phyloP scores from a whole-genome alignment of 257 asterid species.

The Gentiana straminea region DNA sequence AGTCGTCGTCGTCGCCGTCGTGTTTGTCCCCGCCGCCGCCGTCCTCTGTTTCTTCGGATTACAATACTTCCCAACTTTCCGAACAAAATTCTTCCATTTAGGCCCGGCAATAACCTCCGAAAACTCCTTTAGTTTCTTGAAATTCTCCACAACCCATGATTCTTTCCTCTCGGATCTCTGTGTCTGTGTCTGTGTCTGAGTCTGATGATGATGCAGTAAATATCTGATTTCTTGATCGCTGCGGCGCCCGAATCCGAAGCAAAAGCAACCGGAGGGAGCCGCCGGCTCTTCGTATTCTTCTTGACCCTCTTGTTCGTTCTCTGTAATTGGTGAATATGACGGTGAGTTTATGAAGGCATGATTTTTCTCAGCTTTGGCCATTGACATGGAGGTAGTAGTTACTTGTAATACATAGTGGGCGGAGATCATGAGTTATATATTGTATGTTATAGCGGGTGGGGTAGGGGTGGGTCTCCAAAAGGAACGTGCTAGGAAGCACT shows the following conservation, averaged over 20 bases:
- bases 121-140: slow-evolving; percentile 20
- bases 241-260: slow-evolving; percentile 12
- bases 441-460: too few species aligned
- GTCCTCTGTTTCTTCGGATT: slow-evolving; percentile 14
- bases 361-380: slow-evolving; percentile 8
- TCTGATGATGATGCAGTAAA: background rate
- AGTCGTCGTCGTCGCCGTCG: background rate
- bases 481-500: too few species aligned
- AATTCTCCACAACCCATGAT: slow-evolving; percentile 16
- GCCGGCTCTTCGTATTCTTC: background rate
- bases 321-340: slow-evolving; percentile 14
- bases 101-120: slow-evolving; percentile 34
- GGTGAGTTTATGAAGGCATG: slow-evolving; percentile 5
- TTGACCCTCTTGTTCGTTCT: slow-evolving; percentile 3
- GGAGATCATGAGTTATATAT: too few species aligned
- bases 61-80: slow-evolving; percentile 21
- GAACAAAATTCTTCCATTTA: slow-evolving; percentile 28
- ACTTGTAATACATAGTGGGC: too few species aligned
- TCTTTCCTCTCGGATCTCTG: slow-evolving; percentile 3
- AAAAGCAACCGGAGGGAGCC: slow-evolving; percentile 3
- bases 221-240: slow-evolving; percentile 6
- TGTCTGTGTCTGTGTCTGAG: background rate
- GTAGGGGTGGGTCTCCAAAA: too few species aligned
- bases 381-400: background rate
- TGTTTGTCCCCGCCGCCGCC: too few species aligned